Evolutionary conservation across 148 eudicot genomes (phyloP).

Genomic region (Mesembryanthemum crystallinum): DNA sequence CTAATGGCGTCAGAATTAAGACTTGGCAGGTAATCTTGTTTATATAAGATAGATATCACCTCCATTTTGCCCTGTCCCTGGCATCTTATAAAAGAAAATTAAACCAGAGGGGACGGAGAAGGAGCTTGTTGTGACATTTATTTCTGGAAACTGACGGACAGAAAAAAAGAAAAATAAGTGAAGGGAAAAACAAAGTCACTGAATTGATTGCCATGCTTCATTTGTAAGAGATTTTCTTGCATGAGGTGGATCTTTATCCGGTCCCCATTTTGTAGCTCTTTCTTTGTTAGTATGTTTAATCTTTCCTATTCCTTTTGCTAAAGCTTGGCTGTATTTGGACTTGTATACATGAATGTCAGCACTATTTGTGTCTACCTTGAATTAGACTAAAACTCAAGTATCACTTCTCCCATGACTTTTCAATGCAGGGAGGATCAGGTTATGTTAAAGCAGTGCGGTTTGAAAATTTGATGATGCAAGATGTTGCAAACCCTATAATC

Average conservation of each 20-base stretch:
- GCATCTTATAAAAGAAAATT: background rate
- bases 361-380: background rate
- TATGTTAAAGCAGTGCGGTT: slow-evolving; percentile 63
- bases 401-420: background rate
- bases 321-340: background rate
- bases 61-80: background rate
- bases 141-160: background rate
- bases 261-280: background rate
- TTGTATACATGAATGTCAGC: background rate
- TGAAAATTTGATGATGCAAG: slow-evolving; percentile 79
- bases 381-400: background rate
- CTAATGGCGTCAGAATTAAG: slow-evolving; percentile 86
- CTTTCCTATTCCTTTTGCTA: background rate
- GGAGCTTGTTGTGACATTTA: background rate
- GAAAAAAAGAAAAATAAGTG: background rate
- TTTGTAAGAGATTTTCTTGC: background rate
- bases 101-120: too few relatives aligned
- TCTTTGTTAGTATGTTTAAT: too few relatives aligned
- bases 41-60: background rate
- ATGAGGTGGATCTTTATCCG: slow-evolving; percentile 3
- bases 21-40: slow-evolving; percentile 80
- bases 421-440: slow-evolving; percentile 85
- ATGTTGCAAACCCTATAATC: slow-evolving; percentile 85
- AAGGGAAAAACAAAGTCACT: background rate
- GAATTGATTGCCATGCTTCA: background rate